Percentiles rank a stretch among this genome's conserved stretches.
phyloP scores from a whole-genome alignment of 495 filamentous ascomycete genomes.

The Penicillium chermesinum region DNA sequence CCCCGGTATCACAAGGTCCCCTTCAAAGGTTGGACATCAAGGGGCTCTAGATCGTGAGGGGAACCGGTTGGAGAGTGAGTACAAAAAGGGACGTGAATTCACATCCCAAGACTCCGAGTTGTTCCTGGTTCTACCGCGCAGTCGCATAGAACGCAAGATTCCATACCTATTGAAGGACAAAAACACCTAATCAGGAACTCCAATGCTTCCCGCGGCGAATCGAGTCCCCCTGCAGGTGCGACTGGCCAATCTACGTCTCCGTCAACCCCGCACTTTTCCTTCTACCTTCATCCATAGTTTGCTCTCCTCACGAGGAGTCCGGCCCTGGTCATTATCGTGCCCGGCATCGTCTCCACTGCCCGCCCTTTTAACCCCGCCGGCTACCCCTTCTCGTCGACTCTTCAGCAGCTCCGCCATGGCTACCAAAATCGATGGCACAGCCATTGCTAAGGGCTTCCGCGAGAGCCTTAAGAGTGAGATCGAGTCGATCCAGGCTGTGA shows the following conservation, averaged over 20 bases:
- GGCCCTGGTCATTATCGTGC: constrained; percentile 9
- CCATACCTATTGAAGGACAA: constrained; percentile 17
- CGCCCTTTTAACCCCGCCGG: constrained; percentile 4
- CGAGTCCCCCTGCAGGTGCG: constrained; percentile 20
- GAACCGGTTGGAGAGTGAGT: not conserved
- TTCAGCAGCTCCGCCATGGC: constrained; percentile 61
- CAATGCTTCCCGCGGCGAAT: constrained; percentile 37
- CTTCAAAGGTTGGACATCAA: not conserved
- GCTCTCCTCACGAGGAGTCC: constrained; percentile 14
- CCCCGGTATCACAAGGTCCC: not conserved
- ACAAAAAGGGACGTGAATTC: not conserved
- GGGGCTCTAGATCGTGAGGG: not conserved
- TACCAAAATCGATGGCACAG: constrained; percentile 90
- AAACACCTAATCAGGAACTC: constrained; percentile 35
- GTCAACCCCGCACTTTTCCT: constrained; percentile 15
- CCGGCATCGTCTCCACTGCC: constrained; percentile 12
- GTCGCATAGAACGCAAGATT: not conserved
- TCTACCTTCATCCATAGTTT: constrained; percentile 9
- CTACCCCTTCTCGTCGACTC: constrained; percentile 21
- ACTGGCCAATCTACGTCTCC: constrained; percentile 23
- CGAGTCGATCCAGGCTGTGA: constrained; percentile 68
- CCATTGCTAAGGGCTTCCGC: constrained; percentile 85
- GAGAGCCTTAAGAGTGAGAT: constrained; percentile 74
- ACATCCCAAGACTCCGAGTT: constrained; percentile 15
- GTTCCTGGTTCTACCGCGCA: constrained; percentile 7